phyloP scores from a whole-genome alignment of 257 asterid genomes.

The Solanum tarijense region DNA sequence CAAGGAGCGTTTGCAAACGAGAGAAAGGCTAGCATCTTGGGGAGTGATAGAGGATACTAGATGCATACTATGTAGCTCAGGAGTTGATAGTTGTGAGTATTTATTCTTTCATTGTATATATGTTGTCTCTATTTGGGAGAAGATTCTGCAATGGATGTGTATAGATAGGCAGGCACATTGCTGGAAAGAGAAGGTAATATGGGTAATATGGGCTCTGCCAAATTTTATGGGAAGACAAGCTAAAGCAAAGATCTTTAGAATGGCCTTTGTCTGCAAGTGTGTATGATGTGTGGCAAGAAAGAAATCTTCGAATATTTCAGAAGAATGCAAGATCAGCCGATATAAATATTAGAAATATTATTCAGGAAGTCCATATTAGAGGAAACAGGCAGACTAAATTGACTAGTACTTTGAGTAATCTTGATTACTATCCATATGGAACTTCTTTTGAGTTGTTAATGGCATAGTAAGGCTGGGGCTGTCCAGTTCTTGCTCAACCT shows the following conservation, averaged over 20 bases:
- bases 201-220: not conserved
- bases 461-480: not conserved
- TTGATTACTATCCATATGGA: not conserved
- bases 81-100: no score
- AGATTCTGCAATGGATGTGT: no score
- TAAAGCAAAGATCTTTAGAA: not conserved
- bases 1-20: no score
- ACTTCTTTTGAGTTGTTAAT: not conserved
- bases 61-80: no score
- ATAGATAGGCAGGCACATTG: no score
- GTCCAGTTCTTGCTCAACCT: not conserved
- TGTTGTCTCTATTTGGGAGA: no score
- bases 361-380: not conserved
- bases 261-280: not conserved
- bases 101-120: no score
- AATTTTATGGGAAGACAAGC: not conserved
- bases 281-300: not conserved
- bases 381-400: not conserved
- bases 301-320: no score
- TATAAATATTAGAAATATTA: no score
- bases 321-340: not conserved
- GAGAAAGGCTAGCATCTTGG: no score
- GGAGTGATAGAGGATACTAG: no score
- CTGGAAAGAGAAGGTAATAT: not conserved
- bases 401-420: not conserved